These are phyloP conservation scores for Lepidium campestre DNA, from an alignment of 441 rosid species.

Conservation along the genomic window DNA sequence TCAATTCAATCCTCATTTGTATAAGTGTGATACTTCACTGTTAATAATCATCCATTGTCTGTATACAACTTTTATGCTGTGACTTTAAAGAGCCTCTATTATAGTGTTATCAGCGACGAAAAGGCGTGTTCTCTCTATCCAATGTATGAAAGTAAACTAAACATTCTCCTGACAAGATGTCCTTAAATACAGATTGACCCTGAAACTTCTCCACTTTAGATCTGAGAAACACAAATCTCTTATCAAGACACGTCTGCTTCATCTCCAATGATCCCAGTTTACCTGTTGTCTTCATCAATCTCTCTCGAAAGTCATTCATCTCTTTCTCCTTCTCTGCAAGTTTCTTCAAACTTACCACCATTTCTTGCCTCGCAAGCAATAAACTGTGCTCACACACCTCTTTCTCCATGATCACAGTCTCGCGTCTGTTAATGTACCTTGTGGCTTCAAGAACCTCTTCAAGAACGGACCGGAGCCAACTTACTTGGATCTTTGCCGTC, in stretches of 20 bases:
- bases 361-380: constrained; percentile 10
- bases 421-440: constrained; percentile 22
- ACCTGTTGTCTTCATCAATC: constrained; percentile 20
- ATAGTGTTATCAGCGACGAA: neutral
- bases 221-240: constrained; percentile 6
- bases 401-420: neutral
- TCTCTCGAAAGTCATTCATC: constrained; percentile 13
- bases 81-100: neutral
- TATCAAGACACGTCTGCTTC: constrained; percentile 2
- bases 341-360: constrained; percentile 5
- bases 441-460: constrained; percentile 31
- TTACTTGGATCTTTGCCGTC: constrained; percentile 12
- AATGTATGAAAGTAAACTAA: neutral
- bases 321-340: constrained; percentile 12
- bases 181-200: constrained; percentile 11
- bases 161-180: neutral
- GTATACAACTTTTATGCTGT: neutral
- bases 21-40: neutral
- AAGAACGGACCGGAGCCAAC: constrained; percentile 13
- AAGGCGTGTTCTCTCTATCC: neutral
- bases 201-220: constrained; percentile 23
- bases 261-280: constrained; percentile 20
- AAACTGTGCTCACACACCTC: neutral
- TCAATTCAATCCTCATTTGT: neutral
- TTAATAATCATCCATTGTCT: neutral